Evolutionary conservation across 768 basidiomycete genomes (phyloP).

Genomic region (Boletales sp.): DNA sequence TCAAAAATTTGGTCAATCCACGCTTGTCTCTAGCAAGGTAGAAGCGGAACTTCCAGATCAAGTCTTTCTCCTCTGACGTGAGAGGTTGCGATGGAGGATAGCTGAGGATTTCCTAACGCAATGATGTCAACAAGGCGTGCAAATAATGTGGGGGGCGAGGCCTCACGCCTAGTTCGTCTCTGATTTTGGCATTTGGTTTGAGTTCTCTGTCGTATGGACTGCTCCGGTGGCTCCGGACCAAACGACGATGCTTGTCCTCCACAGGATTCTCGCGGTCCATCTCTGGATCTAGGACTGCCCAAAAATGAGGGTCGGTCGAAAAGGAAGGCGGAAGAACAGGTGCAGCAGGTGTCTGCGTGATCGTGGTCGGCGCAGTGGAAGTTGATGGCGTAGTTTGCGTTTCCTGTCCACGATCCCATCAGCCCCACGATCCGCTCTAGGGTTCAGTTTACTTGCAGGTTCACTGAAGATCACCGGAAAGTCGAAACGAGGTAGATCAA

Average conservation of each 20-base stretch:
- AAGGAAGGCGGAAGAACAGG: slow-evolving; percentile 47
- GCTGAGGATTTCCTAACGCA: slow-evolving; percentile 75
- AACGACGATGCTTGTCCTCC: slow-evolving; percentile 91
- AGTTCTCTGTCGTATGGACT: slow-evolving; percentile 93
- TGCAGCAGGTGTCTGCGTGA: slow-evolving; percentile 37
- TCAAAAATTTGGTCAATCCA: slow-evolving; percentile 95
- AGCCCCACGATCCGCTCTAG: background rate
- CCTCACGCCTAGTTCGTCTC: slow-evolving; percentile 87
- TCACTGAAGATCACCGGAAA: slow-evolving; percentile 97
- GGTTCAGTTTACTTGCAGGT: slow-evolving; percentile 47
- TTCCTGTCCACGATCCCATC: slow-evolving; percentile 32
- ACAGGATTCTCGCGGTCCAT: slow-evolving; percentile 91
- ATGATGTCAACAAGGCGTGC: background rate
- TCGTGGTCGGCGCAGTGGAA: slow-evolving; percentile 39
- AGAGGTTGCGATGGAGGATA: slow-evolving; percentile 88
- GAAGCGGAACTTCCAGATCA: slow-evolving; percentile 99
- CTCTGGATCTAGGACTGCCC: slow-evolving; percentile 91
- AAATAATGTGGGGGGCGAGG: background rate
- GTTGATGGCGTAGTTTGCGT: slow-evolving; percentile 37
- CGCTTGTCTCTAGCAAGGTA: slow-evolving; percentile 90
- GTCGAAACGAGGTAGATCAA: slow-evolving; percentile 94
- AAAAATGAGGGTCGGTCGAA: slow-evolving; percentile 66
- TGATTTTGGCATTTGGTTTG: slow-evolving; percentile 93
- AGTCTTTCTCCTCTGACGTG: slow-evolving; percentile 89
- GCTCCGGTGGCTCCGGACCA: slow-evolving; percentile 92